Base-by-base conservation (phyloP, 352 stramenopile genomes). In the Hyaloperonospora arabidopsidis region DNA sequence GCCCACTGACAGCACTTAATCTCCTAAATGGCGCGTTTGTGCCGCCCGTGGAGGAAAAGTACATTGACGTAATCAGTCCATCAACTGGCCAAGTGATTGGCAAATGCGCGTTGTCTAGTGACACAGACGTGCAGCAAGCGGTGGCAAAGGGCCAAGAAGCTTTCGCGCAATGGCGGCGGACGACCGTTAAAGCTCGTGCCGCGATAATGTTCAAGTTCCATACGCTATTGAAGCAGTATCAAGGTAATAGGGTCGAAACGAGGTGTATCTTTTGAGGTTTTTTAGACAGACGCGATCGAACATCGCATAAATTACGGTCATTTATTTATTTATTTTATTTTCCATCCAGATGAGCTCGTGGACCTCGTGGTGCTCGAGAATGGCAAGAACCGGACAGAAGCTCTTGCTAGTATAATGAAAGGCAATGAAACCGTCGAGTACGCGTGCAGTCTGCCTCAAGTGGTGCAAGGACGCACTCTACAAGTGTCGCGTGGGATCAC, bases 391-490 rank as follows among this genome's bases (percentile, higher is more conserved):
- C 92, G 96, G 21, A 95, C 89, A 28, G 96, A 99, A 68, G 95
- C 95, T 18, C 72, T 98, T 35, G 96, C 96, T 5, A 96, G 95
- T 64, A 92, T 98, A 11, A 72, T 97, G 40, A 98, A 98, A 71
- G 96, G 93, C 15, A 98, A 98, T 59, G 96, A 99, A 70, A 98
- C 95, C 0, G 93, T 98, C 22, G 95, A 98, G 73, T 98, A 97
- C 65, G 95, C 96, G 3, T 98, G 93, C 66, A 90, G 72, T 47
- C 54, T 97, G 57, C 91, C 92, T 19, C 90, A 98, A 61, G 57
- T 98, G 19, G 76, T 79, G 17, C 87, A 97, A 64, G 95, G 95
- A 14, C 88, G 85, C 8, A 79, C 78, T 68, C 47, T 97, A 45
- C 63, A 88, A 59, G 76, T 96, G n/a, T 87, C 82, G 22, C 67